Percentiles rank a stretch among this genome's conserved stretches.
Conservation (phyloP, 257 asterid species). For the Scutellaria barbata region DNA sequence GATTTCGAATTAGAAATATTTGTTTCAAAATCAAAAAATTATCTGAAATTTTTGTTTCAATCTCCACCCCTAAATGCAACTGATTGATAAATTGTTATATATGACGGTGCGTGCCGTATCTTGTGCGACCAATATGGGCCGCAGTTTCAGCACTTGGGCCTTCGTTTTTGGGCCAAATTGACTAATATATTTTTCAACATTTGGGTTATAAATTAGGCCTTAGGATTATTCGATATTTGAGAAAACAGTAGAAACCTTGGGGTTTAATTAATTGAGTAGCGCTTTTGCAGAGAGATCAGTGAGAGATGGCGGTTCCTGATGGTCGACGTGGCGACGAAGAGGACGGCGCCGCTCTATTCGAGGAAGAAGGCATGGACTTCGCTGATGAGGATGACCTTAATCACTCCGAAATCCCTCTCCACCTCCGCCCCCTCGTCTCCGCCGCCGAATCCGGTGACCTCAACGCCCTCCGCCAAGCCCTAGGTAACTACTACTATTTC, state of each 20-base stretch:
- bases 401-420: conserved; percentile 66
- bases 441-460: conserved; percentile 80
- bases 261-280: conserved; percentile 14
- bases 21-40: too few species aligned
- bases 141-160: neutral
- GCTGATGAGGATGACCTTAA: conserved; percentile 50
- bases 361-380: conserved; percentile 57
- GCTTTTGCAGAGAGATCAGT: conserved; percentile 19
- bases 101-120: too few species aligned
- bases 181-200: too few species aligned
- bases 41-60: too few species aligned
- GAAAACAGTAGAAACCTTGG: neutral
- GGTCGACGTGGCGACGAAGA: conserved; percentile 80
- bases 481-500: conserved; percentile 48
- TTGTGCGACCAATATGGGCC: neutral
- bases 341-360: conserved; percentile 63
- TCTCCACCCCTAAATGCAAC: too few species aligned
- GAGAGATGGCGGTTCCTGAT: conserved; percentile 74
- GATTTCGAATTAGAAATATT: too few species aligned
- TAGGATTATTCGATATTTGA: too few species aligned
- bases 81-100: too few species aligned
- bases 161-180: neutral
- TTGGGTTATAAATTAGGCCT: too few species aligned
- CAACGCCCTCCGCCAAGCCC: conserved; percentile 68
- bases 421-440: conserved; percentile 74